These are phyloP conservation scores for Ambrosia artemisiifolia DNA, from an alignment of 129 eudicot species.

Conservation along the genomic window DNA sequence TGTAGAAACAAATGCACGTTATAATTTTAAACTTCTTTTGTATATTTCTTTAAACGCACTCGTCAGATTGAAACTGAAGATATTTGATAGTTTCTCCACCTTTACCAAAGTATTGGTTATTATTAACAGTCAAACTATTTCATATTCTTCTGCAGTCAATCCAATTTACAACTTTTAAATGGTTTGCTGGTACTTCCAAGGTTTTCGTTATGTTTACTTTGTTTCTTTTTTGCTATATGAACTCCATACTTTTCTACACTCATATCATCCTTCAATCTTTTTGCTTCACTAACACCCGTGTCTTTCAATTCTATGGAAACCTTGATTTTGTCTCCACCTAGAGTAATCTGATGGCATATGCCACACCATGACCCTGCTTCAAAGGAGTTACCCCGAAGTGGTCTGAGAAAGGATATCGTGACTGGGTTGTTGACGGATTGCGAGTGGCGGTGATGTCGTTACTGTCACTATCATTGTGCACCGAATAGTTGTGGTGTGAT, in stretches of 20 bases:
- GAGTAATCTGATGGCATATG: slow-evolving; percentile 15
- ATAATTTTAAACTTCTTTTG: too few species aligned
- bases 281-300: neutral
- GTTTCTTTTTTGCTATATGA: slow-evolving; percentile 5
- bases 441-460: too few species aligned
- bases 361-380: slow-evolving; percentile 23
- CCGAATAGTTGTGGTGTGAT: too few species aligned
- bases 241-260: slow-evolving; percentile 15
- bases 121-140: too few species aligned
- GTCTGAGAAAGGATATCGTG: too few species aligned
- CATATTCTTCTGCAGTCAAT: neutral
- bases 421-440: too few species aligned
- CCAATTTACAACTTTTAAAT: neutral
- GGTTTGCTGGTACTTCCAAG: neutral
- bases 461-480: too few species aligned
- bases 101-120: too few species aligned
- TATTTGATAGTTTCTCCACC: too few species aligned
- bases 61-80: too few species aligned
- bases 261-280: neutral
- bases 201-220: neutral
- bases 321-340: slow-evolving; percentile 11
- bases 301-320: slow-evolving; percentile 14
- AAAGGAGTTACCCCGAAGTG: slow-evolving; percentile 15
- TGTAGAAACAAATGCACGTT: too few species aligned
- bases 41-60: too few species aligned